Percentiles rank a stretch among this genome's conserved stretches.
phyloP scores from a whole-genome alignment of 371 early-diverging fungal species.

The Circinella umbellata region DNA sequence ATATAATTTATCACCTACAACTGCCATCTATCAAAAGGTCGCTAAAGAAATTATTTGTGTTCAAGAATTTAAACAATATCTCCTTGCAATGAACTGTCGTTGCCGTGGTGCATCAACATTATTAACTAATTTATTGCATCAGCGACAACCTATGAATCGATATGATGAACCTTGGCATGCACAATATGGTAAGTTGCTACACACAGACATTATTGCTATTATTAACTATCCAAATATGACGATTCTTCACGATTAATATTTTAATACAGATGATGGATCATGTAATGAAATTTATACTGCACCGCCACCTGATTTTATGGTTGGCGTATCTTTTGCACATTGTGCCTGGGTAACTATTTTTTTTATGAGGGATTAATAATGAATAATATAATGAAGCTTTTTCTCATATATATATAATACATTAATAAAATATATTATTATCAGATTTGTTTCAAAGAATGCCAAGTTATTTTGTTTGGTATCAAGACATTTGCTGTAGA shows the following conservation, averaged over 20 bases:
- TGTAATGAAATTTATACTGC: slow-evolving; percentile 74
- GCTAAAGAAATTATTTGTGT: slow-evolving; percentile 73
- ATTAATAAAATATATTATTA: neutral
- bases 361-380: neutral
- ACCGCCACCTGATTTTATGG: slow-evolving; percentile 55
- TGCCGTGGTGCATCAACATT: slow-evolving; percentile 73
- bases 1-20: slow-evolving; percentile 70
- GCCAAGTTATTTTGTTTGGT: slow-evolving; percentile 74
- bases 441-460: slow-evolving; percentile 67
- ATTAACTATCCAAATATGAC: neutral
- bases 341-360: slow-evolving; percentile 54
- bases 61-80: slow-evolving; percentile 73
- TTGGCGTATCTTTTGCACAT: slow-evolving; percentile 63
- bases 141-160: slow-evolving; percentile 57
- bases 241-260: neutral
- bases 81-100: slow-evolving; percentile 70
- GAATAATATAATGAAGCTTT: neutral
- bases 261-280: slow-evolving; percentile 58
- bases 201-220: neutral
- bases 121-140: slow-evolving; percentile 72
- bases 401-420: neutral
- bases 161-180: slow-evolving; percentile 78
- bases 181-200: slow-evolving; percentile 63
- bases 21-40: slow-evolving; percentile 68
- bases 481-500: slow-evolving; percentile 44